phyloP scores from a whole-genome alignment of 768 basidiomycete genomes.

The Kwoniella mangroviensis region DNA sequence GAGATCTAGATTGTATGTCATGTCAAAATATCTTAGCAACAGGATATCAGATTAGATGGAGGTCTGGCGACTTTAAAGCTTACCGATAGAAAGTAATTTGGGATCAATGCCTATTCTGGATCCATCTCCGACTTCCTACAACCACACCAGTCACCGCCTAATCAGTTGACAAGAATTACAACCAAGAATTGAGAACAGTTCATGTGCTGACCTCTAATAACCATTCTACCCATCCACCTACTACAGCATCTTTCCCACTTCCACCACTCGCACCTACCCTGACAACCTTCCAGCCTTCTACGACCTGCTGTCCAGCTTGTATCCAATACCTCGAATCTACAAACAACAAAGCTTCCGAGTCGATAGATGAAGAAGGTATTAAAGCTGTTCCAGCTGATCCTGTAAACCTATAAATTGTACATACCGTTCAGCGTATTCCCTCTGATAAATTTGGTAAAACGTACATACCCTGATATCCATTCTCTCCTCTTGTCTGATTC shows the following conservation, averaged over 20 bases:
- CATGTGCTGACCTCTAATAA: conserved; percentile 34
- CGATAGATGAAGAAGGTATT: conserved; percentile 27
- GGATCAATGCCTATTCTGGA: conserved; percentile 53
- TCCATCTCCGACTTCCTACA: conserved; percentile 41
- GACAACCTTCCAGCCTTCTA: conserved; percentile 43
- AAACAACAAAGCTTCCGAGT: conserved; percentile 39
- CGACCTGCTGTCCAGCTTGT: conserved; percentile 50
- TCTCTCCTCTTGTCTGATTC: conserved; percentile 45
- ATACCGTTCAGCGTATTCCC: neutral
- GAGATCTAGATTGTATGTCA: conserved; percentile 6
- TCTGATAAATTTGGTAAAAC: too few relatives aligned
- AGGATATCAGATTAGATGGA: neutral
- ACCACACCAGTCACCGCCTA: too few relatives aligned
- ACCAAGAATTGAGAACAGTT: neutral
- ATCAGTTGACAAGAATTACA: too few relatives aligned
- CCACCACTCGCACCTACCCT: conserved; percentile 33
- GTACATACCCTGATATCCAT: conserved; percentile 44
- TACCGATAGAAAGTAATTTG: conserved; percentile 43
- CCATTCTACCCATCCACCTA: conserved; percentile 44
- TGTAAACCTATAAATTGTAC: conserved; percentile 36
- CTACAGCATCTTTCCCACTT: conserved; percentile 27
- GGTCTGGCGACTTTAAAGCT: neutral
- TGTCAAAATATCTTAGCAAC: too few relatives aligned
- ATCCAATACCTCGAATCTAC: conserved; percentile 57
- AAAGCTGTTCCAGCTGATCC: conserved; percentile 54